phyloP scores from a whole-genome alignment of 805 yeast species.

The Candida sanyiensis region DNA sequence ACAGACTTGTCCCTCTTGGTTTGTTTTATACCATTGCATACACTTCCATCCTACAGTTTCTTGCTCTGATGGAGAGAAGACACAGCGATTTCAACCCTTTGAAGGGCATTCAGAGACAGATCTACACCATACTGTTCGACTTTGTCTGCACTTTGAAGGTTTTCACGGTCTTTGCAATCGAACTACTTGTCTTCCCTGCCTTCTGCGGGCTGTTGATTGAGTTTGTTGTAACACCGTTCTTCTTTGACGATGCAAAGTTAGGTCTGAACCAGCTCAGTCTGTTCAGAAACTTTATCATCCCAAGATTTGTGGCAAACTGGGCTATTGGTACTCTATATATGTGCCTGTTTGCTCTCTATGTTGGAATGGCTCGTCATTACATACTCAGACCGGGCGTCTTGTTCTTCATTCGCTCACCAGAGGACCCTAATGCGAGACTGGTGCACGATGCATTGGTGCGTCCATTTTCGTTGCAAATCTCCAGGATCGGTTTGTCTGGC shows the following conservation, averaged over 20 bases:
- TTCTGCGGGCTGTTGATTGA: constrained; percentile 79
- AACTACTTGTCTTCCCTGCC: constrained; percentile 78
- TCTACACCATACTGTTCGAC: constrained; percentile 50
- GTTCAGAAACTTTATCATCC: background rate
- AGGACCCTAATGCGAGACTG: constrained; percentile 83
- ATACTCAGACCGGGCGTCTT: constrained; percentile 85
- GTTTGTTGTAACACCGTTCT: constrained; percentile 57
- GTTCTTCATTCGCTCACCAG: constrained; percentile 89
- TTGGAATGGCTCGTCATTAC: constrained; percentile 70
- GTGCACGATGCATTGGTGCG: constrained; percentile 82
- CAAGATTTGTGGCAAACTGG: constrained; percentile 38
- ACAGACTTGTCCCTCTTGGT: constrained; percentile 33
- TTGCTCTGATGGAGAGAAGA: constrained; percentile 26
- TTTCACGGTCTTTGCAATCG: constrained; percentile 66
- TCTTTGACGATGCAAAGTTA: constrained; percentile 21
- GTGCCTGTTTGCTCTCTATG: constrained; percentile 80
- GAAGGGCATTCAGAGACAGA: constrained; percentile 42
- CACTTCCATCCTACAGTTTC: constrained; percentile 24
- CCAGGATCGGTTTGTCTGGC: constrained; percentile 67
- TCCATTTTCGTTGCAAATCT: constrained; percentile 66
- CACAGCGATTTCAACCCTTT: constrained; percentile 38
- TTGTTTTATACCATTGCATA: constrained; percentile 32
- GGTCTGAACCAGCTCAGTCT: constrained; percentile 1
- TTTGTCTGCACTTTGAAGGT: constrained; percentile 65
- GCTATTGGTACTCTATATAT: constrained; percentile 74